Evolutionary conservation across 331 rosid species (phyloP).

Genomic region (Malus hybrid): DNA sequence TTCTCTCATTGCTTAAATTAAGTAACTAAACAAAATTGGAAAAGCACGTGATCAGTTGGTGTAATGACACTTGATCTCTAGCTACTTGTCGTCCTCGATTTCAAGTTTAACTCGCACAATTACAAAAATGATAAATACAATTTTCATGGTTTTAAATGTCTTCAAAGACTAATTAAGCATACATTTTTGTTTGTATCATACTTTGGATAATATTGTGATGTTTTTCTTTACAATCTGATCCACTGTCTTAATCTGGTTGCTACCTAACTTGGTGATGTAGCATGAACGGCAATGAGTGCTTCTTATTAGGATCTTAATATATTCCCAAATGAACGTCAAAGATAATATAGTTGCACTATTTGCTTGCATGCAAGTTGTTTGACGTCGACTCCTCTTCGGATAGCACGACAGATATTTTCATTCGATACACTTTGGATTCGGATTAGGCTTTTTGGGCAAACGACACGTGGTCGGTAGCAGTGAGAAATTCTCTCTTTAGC

Average conservation of each 20-base stretch:
- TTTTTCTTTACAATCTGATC: not conserved
- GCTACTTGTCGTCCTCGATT: too few relatives aligned
- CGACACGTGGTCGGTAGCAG: conserved; percentile 20
- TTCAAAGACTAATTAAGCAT: too few relatives aligned
- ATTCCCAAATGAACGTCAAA: not conserved
- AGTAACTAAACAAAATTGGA: not conserved
- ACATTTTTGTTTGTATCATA: not conserved
- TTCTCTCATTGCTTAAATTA: not conserved
- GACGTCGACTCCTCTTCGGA: conserved; percentile 1
- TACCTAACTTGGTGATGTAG: not conserved
- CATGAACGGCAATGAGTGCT: not conserved
- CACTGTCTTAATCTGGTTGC: not conserved
- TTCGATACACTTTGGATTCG: not conserved
- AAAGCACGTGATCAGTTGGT: not conserved
- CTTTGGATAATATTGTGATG: not conserved
- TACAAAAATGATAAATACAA: not conserved
- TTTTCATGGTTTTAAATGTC: too few relatives aligned
- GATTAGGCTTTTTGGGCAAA: conserved; percentile 10
- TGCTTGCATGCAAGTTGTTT: conserved; percentile 13
- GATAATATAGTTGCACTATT: not conserved
- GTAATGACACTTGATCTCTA: not conserved
- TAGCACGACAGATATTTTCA: not conserved
- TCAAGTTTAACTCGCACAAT: not conserved
- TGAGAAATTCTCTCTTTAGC: not conserved
- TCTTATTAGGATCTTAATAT: not conserved